Base-by-base conservation (phyloP, 352 stramenopile genomes). In the Phytophthora litchii region DNA sequence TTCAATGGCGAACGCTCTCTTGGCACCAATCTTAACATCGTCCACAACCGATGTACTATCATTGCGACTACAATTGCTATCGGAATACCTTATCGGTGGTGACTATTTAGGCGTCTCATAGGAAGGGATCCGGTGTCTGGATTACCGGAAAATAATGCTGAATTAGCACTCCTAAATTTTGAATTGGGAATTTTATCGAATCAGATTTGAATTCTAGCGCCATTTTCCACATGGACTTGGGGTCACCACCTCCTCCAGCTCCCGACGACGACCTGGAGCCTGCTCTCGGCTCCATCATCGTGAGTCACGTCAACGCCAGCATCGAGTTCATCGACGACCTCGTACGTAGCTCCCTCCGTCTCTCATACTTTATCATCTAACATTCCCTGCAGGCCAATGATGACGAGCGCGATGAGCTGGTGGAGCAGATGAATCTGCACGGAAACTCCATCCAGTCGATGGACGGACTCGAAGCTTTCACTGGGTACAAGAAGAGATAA, bases 371-470 rank as follows among this genome's bases (percentile, higher is more conserved):
- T 32, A 41, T 63, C 4, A 8, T 43, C 16, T 23, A 32, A 49
- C 34, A 10, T 12, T n/a, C 5, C 38, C 13, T 25, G 31, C 31
- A 80, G 76, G 46, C 47, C 25, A 51, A 49, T 9, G 73, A 71
- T 29, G 57, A 82, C 36, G 67, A 74, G 11, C 44, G 64, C 51
- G 73, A 87, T 44, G 70, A 79, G 21, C 51, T 61, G 14, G 71
- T 91, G 23, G 78, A 86, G 68, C 81, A 91, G 49, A 64, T 94
- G 51, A 94, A 92, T 66, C 43, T 92, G 13, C 85, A 92, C 59
- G 86, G 86, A 4, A 94, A 94, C 60, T 38, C 42, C 23, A 72
- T 94, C 43, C 61, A 77, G 49, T 64, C 50, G 11, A 75, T 94
- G 55, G 80, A 94, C 35, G 86, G 86, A 11, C 60, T 94, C 0